phyloP scores from a whole-genome alignment of 73 alveolate species.

The Effrenium voratum region DNA sequence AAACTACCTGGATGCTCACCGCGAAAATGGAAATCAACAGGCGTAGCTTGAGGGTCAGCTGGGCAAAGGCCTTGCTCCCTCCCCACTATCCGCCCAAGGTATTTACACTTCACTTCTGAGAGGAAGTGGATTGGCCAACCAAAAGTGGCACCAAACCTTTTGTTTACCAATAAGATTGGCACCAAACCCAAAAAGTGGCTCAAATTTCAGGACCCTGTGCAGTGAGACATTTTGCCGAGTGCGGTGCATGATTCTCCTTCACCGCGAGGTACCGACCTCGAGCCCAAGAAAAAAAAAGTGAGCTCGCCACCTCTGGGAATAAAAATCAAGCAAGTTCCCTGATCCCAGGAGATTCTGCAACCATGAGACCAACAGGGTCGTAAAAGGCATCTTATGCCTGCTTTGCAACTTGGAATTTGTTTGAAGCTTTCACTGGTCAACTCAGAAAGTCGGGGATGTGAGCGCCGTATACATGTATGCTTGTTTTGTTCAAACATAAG shows the following conservation, averaged over 20 bases:
- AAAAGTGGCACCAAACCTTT: too few relatives aligned
- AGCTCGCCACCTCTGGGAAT: too few relatives aligned
- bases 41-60: neutral
- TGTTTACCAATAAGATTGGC: neutral
- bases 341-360: too few relatives aligned
- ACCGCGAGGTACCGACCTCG: slow-evolving; percentile 65
- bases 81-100: neutral
- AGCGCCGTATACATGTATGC: too few relatives aligned
- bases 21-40: neutral
- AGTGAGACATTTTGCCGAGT: neutral
- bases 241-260: slow-evolving; percentile 62
- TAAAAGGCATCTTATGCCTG: too few relatives aligned
- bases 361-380: too few relatives aligned
- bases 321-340: too few relatives aligned
- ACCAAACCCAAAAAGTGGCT: neutral
- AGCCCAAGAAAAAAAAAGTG: neutral
- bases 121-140: neutral
- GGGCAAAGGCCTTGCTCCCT: neutral
- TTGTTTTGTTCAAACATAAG: too few relatives aligned
- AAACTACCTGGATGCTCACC: neutral
- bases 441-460: too few relatives aligned
- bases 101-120: neutral
- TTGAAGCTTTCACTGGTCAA: too few relatives aligned
- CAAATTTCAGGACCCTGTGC: neutral
- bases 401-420: too few relatives aligned